Conservation (phyloP, 163 green algal genomes). For the Scenedesmus sp. region DNA sequence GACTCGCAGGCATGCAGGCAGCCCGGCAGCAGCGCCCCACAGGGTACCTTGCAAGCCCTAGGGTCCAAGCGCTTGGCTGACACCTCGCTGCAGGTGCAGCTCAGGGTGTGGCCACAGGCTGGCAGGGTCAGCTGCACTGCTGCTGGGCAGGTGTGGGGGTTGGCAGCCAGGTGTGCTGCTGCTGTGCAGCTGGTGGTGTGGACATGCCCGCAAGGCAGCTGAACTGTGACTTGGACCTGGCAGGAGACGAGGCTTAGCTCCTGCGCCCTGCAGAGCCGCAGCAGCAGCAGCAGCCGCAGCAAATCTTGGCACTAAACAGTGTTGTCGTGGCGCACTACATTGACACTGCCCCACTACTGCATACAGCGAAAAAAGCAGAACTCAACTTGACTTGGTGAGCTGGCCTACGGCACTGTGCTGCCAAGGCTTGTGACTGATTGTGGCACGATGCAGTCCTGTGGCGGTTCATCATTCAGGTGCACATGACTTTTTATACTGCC, state of each 20-base stretch:
- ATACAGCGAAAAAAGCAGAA: too few relatives aligned
- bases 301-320: too few relatives aligned
- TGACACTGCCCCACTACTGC: too few relatives aligned
- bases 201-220: neutral
- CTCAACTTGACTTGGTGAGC: too few relatives aligned
- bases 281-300: neutral
- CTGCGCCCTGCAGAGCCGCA: neutral
- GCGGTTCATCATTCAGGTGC: too few relatives aligned
- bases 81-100: conserved; percentile 41
- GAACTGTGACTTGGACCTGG: neutral
- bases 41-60: conserved; percentile 10
- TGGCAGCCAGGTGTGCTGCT: neutral
- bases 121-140: conserved; percentile 48
- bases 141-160: conserved; percentile 30
- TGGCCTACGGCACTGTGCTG: too few relatives aligned
- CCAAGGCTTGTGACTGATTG: too few relatives aligned
- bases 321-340: too few relatives aligned
- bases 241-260: neutral
- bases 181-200: neutral
- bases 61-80: neutral
- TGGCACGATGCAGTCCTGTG: too few relatives aligned
- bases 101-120: conserved; percentile 58
- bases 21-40: conserved; percentile 27
- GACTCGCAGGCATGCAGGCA: conserved; percentile 49
- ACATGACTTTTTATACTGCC: too few relatives aligned